These are phyloP conservation scores for Trypanosoma theileri DNA, from an alignment of 208 protist species.

Conservation along the genomic window DNA sequence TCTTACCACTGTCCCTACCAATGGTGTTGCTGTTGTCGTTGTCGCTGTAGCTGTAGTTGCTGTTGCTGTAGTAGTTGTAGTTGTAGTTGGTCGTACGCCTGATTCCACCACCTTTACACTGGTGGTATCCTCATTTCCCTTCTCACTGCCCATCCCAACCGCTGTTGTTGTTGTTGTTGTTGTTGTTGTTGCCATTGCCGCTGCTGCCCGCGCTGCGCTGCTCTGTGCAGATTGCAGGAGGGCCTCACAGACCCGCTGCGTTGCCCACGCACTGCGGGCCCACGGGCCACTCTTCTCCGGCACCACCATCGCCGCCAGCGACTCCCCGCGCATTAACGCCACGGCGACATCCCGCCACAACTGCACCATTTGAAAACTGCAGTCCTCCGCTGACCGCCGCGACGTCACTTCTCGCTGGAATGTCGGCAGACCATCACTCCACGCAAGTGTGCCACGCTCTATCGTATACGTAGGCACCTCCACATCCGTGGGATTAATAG, in stretches of 20 bases:
- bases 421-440: conserved; percentile 13
- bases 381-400: conserved; percentile 29
- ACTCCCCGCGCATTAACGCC: conserved; percentile 46
- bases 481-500: conserved; percentile 60
- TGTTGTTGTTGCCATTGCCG: too few relatives aligned
- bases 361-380: conserved; percentile 50
- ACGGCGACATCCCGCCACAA: conserved; percentile 66
- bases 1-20: too few relatives aligned
- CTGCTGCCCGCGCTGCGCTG: conserved; percentile 20
- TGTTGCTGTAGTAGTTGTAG: too few relatives aligned
- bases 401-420: conserved; percentile 21
- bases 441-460: conserved; percentile 18
- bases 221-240: conserved; percentile 46
- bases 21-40: too few relatives aligned
- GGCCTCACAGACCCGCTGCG: conserved; percentile 60
- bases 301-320: conserved; percentile 40
- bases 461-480: conserved; percentile 37
- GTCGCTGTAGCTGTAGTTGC: too few relatives aligned
- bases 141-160: too few relatives aligned
- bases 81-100: too few relatives aligned
- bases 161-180: too few relatives aligned
- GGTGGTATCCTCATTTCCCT: too few relatives aligned
- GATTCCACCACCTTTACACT: too few relatives aligned
- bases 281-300: conserved; percentile 50
- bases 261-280: conserved; percentile 46